A percentile compares a stretch with the other conserved stretches of the same genome.
Evolutionary conservation across 805 yeast species (phyloP).

Genomic region (Cyberlindnera saturnus): DNA sequence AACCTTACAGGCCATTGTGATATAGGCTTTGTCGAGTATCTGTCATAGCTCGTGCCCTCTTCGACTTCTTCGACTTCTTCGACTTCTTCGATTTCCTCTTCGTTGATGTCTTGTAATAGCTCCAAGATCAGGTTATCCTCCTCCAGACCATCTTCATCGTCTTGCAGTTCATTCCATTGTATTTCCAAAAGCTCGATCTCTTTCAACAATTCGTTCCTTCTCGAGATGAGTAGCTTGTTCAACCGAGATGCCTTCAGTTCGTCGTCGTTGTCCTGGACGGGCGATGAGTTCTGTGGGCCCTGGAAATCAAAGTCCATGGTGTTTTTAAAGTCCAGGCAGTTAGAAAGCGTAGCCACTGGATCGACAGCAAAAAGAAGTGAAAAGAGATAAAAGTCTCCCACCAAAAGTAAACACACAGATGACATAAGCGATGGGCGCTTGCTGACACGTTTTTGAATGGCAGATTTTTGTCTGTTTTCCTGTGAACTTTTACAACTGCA

Average conservation of each 20-base stretch:
- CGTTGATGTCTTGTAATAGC: conserved; percentile 1
- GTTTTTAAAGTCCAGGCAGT: too few species aligned
- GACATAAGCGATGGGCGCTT: too few species aligned
- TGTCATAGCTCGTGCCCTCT: background rate
- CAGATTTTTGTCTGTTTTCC: too few species aligned
- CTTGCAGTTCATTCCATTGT: conserved; percentile 17
- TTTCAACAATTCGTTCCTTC: conserved; percentile 6
- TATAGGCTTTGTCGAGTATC: conserved; percentile 16
- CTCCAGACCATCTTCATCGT: conserved; percentile 4
- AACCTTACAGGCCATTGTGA: conserved; percentile 19
- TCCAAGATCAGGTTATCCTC: conserved; percentile 11
- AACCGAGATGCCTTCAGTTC: conserved; percentile 9
- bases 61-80: conserved; percentile 6
- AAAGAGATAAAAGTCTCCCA: too few species aligned
- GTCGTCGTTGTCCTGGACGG: conserved; percentile 12
- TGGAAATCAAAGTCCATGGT: background rate
- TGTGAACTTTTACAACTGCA: too few species aligned
- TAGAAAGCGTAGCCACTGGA: too few species aligned
- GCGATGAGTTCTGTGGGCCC: conserved; percentile 11
- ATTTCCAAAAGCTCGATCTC: conserved; percentile 17
- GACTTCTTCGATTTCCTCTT: conserved; percentile 3
- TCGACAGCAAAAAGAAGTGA: too few species aligned
- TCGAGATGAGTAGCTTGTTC: conserved; percentile 8
- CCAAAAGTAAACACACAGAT: too few species aligned
- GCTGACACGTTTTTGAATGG: too few species aligned